Percentiles rank a stretch among this genome's conserved stretches.
These are phyloP conservation scores for Coriaria nepalensis DNA, from an alignment of 306 rosid genomes.

Conservation along the genomic window DNA sequence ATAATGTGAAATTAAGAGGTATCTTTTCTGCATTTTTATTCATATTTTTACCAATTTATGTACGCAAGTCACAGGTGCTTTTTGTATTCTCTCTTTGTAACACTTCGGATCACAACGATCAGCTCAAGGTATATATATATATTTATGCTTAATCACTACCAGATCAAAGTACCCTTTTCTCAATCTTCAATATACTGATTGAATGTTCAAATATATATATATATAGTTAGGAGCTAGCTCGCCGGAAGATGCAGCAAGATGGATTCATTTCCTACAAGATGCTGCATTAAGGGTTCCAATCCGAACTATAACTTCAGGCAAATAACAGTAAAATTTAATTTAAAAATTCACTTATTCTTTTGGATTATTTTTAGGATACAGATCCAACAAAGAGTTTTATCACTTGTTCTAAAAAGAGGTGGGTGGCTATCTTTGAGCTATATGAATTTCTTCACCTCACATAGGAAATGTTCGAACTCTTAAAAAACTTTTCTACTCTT, in stretches of 20 bases:
- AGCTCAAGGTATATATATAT: slow-evolving; percentile 51
- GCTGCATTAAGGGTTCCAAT: slow-evolving; percentile 55
- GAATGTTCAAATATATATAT: too few species aligned
- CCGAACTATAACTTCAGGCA: too few species aligned
- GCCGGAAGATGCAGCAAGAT: slow-evolving; percentile 82
- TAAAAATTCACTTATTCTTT: slow-evolving; percentile 9
- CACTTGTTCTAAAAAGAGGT: slow-evolving; percentile 24
- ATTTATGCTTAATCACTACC: slow-evolving; percentile 4
- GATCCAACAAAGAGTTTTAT: slow-evolving; percentile 26
- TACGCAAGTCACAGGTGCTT: slow-evolving; percentile 37
- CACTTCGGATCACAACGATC: slow-evolving; percentile 53
- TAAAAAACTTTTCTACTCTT: too few species aligned
- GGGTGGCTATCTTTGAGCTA: slow-evolving; percentile 44
- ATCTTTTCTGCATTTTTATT: slow-evolving; percentile 5
- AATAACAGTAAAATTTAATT: too few species aligned
- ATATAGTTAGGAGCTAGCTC: slow-evolving; percentile 75
- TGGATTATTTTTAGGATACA: slow-evolving; percentile 40
- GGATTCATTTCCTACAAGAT: slow-evolving; percentile 66
- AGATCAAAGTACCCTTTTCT: slow-evolving; percentile 2
- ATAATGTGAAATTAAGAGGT: slow-evolving; percentile 2
- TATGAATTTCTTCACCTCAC: too few species aligned
- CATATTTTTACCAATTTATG: slow-evolving; percentile 2
- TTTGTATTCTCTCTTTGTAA: slow-evolving; percentile 60
- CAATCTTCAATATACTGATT: slow-evolving; percentile 3
- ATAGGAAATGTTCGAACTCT: too few species aligned